These are phyloP conservation scores for Ustilago shanxiensis DNA, from an alignment of 1,284 basidiomycete species.

Conservation along the genomic window DNA sequence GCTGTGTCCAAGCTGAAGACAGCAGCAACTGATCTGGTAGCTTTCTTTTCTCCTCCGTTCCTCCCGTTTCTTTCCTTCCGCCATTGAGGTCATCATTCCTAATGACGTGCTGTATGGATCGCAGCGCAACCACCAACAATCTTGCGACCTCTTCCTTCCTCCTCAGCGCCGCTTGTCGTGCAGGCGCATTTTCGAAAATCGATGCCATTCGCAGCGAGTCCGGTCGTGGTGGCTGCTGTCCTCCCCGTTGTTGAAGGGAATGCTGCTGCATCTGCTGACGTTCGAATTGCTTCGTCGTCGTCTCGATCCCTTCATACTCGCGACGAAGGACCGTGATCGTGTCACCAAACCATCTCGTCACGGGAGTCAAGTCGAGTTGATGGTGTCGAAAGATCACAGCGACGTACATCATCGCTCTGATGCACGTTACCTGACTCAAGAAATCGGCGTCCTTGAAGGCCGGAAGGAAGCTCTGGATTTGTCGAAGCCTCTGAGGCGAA, in stretches of 20 bases:
- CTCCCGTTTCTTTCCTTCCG: not conserved
- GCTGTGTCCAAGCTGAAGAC: slow-evolving; percentile 75
- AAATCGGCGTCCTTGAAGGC: slow-evolving; percentile 78
- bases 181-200: slow-evolving; percentile 43
- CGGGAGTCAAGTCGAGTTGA: slow-evolving; percentile 74
- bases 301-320: slow-evolving; percentile 73
- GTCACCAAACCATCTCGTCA: slow-evolving; percentile 79
- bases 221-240: not conserved
- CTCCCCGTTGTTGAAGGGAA: slow-evolving; percentile 14
- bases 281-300: slow-evolving; percentile 31
- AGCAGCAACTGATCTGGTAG: slow-evolving; percentile 80
- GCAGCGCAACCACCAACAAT: slow-evolving; percentile 70
- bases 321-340: slow-evolving; percentile 76
- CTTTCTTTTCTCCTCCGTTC: not conserved
- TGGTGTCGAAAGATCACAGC: slow-evolving; percentile 79
- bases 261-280: slow-evolving; percentile 33
- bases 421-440: slow-evolving; percentile 79
- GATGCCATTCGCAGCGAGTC: slow-evolving; percentile 30
- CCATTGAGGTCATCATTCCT: slow-evolving; percentile 73
- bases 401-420: slow-evolving; percentile 84
- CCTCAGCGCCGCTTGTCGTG: slow-evolving; percentile 33
- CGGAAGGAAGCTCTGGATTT: slow-evolving; percentile 77
- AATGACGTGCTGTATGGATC: slow-evolving; percentile 77
- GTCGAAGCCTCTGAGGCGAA: slow-evolving; percentile 75
- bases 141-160: slow-evolving; percentile 41